A percentile compares a stretch with the other conserved stretches of the same genome.
Conservation (phyloP, 345 rosid genomes). For the Microcos paniculata region DNA sequence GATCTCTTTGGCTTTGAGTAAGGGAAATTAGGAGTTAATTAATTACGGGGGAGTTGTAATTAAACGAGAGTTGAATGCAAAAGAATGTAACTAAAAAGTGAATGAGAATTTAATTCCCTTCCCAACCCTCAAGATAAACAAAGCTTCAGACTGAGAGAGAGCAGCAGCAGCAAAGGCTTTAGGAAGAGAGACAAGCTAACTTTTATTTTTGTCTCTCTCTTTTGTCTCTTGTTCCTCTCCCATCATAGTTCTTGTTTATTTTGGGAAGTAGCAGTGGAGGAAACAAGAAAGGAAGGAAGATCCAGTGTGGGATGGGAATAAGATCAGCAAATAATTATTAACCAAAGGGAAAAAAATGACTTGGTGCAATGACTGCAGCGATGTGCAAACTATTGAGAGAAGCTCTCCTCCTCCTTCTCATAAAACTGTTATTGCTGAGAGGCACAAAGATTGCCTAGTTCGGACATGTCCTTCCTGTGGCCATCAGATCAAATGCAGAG, state of each 20-base stretch:
- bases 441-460: conserved; percentile 30
- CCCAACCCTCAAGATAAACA: conserved; percentile 46
- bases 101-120: conserved; percentile 55
- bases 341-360: conserved; percentile 48
- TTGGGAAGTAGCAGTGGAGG: conserved; percentile 32
- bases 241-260: conserved; percentile 29
- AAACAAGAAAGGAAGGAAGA: conserved; percentile 18
- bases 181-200: conserved; percentile 46
- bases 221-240: conserved; percentile 9
- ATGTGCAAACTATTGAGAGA: conserved; percentile 61
- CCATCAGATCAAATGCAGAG: conserved; percentile 68
- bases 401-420: conserved; percentile 33
- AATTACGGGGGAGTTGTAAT: not conserved
- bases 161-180: conserved; percentile 38
- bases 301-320: conserved; percentile 36
- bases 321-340: not conserved
- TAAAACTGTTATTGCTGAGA: conserved; percentile 24
- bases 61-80: not conserved
- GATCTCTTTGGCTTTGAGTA: not conserved
- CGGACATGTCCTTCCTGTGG: conserved; percentile 92
- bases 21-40: conserved; percentile 10
- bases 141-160: conserved; percentile 17
- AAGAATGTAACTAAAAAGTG: conserved; percentile 40
- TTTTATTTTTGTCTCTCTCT: conserved; percentile 28
- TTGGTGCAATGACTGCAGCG: conserved; percentile 87